Base-by-base conservation (phyloP, 768 basidiomycete species). In the Daedaleopsis sinensis region DNA sequence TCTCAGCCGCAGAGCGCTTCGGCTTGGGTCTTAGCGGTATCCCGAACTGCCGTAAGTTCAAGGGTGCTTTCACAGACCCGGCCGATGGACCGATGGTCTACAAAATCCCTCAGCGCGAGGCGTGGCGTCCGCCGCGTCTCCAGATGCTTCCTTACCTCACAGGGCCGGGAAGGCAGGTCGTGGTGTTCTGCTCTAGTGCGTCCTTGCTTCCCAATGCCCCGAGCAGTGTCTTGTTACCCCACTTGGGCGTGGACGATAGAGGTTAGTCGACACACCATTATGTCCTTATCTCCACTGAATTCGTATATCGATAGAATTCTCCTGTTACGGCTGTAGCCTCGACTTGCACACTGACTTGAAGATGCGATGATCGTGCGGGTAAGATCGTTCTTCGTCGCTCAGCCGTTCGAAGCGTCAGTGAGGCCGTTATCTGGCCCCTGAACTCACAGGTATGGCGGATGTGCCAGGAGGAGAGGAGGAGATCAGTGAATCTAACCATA, bases 31-130 rank as follows among this genome's bases (percentile, higher is more conserved):
- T 21, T 24, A 18, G 27, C 42, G 39, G 50, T 55, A 52, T 57
- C 51, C 27, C 23, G 43, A n/a, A 13, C 27, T 62, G 61, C 55
- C 61, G 61, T 62, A 57, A 57, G 24, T 47, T n/a, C 47, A 49
- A 49, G 21, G 47, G 21, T 49, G 47, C 47, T 49, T 24, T 15
- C 8, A 4, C 46, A 27, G 13, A 24, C 21, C 47, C 8, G 23
- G 21, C 19, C 10, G 7, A 24, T 24, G 21, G 19, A 27, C 13
- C 7, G 13, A 23, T 21, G 23, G 23, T 23, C 23, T 21, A 13
- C 19, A 10, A 49, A 52, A 38, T 12, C 27, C 11, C 21, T 32
- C 49, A 44, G 37, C 50, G 44, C 44, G 7, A 38, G 27, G 27
- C 32, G 55, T 57, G 61, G 61, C 51, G 55, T 62, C 19, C 39